Base-by-base conservation (phyloP, 495 filamentous ascomycete genomes). In the Trypethelium eluteriae region DNA sequence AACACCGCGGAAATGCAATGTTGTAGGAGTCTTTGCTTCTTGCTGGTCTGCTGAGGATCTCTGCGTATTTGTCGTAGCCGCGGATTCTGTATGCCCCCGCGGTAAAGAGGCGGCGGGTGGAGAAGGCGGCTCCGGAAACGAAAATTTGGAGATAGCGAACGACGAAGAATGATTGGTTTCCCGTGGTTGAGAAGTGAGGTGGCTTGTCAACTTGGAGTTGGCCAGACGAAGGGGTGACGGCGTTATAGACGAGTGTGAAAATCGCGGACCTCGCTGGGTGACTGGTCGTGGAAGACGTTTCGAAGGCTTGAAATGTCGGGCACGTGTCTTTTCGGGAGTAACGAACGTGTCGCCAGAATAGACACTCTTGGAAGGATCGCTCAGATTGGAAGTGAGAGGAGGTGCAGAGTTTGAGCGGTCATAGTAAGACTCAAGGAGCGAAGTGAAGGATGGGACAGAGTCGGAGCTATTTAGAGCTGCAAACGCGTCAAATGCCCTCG, bases 1-100 rank as follows among this genome's bases (percentile, higher is more conserved):
- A 5, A 69, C 64, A 32, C 71, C 74, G 35, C 74, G 66, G 63
- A 70, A 74, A 57, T 75, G 72, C 38, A 75, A 38, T 16, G 71
- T 62, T 7, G 66, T 68, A 9, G 71, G 69, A 39, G 69, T 69
- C 3, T 11, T 25, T 63, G 38, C 14, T 63, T 47, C 62, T 10
- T 41, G 6, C 11, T 41, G 35, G 7, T 25, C 2, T 39, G 10
- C 11, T 32, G 38, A 14, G 32, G 11, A 5, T 16, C 35, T 34
- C 12, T 7, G 5, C 5, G 35, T 14, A 63, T 11, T 25, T 39
- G 62, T 12, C 7, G 35, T 16, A 10, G 25, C 4, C n/a, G 12
- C 11, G 4, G 16, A 11, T 47, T 4, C 16, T 41, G 12, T 4
- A 25, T 34, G n/a, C 4, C 41, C n/a, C 34, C 6, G 12, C 38